Percentiles rank a stretch among this genome's conserved stretches.
Conservation (phyloP, 2,329 filamentous ascomycete genomes). For the Cytospora leucostoma region DNA sequence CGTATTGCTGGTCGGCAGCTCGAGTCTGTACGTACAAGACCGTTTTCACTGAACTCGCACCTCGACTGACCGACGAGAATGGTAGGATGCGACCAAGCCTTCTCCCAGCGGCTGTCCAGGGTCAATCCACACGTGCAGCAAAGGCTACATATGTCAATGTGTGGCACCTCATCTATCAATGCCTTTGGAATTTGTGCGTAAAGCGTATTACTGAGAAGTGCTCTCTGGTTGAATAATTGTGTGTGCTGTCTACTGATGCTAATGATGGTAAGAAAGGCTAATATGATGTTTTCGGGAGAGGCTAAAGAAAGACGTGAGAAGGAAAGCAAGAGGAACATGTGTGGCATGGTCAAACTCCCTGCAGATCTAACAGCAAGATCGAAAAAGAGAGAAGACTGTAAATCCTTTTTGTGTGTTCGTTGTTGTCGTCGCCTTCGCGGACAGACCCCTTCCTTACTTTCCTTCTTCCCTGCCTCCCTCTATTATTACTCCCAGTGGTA, state of each 20-base stretch:
- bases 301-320: not conserved
- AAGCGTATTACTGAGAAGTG: not conserved
- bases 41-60: not conserved
- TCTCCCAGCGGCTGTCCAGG: too few relatives aligned
- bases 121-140: not conserved
- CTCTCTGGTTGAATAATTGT: not conserved
- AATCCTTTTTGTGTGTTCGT: too few relatives aligned
- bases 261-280: not conserved
- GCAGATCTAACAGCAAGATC: not conserved
- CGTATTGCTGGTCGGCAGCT: not conserved
- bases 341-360: not conserved
- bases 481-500: too few relatives aligned
- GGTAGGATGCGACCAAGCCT: not conserved
- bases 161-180: too few relatives aligned
- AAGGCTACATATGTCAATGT: not conserved
- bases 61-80: not conserved
- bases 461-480: too few relatives aligned
- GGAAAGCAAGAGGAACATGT: not conserved
- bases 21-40: not conserved
- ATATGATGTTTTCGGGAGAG: not conserved
- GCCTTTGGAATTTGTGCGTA: too few relatives aligned
- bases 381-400: too few relatives aligned
- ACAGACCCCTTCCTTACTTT: too few relatives aligned
- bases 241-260: conserved; percentile 2
- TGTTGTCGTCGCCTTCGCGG: too few relatives aligned